Evolutionary conservation across 1,139 yeast genomes (phyloP).

Genomic region (Taphrina communis): DNA sequence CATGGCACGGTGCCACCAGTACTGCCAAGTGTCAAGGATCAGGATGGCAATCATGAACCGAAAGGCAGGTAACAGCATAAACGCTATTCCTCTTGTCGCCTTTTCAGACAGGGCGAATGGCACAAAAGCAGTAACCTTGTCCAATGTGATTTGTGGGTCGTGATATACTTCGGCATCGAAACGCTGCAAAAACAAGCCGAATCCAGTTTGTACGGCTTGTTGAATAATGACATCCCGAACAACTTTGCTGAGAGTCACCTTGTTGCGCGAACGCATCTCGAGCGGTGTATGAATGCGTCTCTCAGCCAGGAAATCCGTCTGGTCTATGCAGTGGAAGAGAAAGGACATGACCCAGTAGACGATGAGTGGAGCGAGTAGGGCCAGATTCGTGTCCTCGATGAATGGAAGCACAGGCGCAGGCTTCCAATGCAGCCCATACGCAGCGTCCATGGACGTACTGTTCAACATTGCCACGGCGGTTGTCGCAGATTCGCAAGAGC

Average conservation of each 20-base stretch:
- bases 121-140: slow-evolving; percentile 48
- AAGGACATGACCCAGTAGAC: slow-evolving; percentile 83
- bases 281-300: slow-evolving; percentile 91
- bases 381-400: slow-evolving; percentile 73
- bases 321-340: slow-evolving; percentile 71
- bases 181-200: slow-evolving; percentile 63
- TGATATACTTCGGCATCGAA: slow-evolving; percentile 58
- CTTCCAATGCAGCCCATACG: slow-evolving; percentile 47
- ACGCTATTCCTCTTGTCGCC: slow-evolving; percentile 34
- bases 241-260: slow-evolving; percentile 71
- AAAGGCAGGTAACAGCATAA: slow-evolving; percentile 64
- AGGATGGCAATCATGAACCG: slow-evolving; percentile 68
- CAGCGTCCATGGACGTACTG: slow-evolving; percentile 6
- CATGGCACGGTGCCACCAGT: slow-evolving; percentile 85
- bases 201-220: slow-evolving; percentile 77
- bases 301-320: slow-evolving; percentile 62
- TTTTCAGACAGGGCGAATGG: slow-evolving; percentile 52
- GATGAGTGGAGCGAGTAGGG: slow-evolving; percentile 73
- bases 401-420: slow-evolving; percentile 54
- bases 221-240: slow-evolving; percentile 80
- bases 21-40: slow-evolving; percentile 93
- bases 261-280: slow-evolving; percentile 76
- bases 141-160: slow-evolving; percentile 76
- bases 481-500: neutral
- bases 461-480: neutral